Base-by-base conservation (phyloP, 768 basidiomycete species). In the Arthromyces matolae region DNA sequence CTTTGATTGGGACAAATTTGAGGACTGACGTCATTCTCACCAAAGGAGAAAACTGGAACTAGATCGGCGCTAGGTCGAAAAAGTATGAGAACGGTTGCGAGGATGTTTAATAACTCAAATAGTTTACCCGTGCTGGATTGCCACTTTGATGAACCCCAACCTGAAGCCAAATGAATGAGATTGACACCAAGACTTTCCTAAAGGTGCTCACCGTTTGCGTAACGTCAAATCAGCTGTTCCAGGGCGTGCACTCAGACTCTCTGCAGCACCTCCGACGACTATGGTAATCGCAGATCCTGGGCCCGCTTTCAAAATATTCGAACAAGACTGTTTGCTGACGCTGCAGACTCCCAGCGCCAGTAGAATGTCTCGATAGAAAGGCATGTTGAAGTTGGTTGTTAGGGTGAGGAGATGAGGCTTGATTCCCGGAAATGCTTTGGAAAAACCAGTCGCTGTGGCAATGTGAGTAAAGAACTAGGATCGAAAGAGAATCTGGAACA, bases 41-140 rank as follows among this genome's bases (percentile, higher is more conserved):
- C 96, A 58, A 99, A 99, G 5, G 92, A 94, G 62, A 99, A 98
- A 3, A 97, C 94, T 0, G 96, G 96, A 0, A 99, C 96, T 9
- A 99, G 74, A 60, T 94, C 92, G 31, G 96, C 96, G 45, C 93
- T 93, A 44, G 13, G 38, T 23, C 14, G 10, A 22, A 23, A 16
- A 47, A 39, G 14, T 20, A 39, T 38, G n/a, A 29, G 25, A 6
- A 12, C 24, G 9, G n/a, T 8, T 20, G 29, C 6, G 14, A 32
- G 29, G 18, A 47, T 8, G 12, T 27, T n/a, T n/a, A 13, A 12
- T 16, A 10, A 12, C 29, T n/a, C 12, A n/a, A 20, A 37, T 39
- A n/a, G 58, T 79, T 8, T 50, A 90, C 89, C 90, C 92, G 61
- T 93, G 81, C 49, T 87, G 87, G 44, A 95, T 92, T 1, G 92